These are phyloP conservation scores for Ophiosphaerella narmari DNA, from an alignment of 2,329 filamentous ascomycete genomes.

Conservation along the genomic window DNA sequence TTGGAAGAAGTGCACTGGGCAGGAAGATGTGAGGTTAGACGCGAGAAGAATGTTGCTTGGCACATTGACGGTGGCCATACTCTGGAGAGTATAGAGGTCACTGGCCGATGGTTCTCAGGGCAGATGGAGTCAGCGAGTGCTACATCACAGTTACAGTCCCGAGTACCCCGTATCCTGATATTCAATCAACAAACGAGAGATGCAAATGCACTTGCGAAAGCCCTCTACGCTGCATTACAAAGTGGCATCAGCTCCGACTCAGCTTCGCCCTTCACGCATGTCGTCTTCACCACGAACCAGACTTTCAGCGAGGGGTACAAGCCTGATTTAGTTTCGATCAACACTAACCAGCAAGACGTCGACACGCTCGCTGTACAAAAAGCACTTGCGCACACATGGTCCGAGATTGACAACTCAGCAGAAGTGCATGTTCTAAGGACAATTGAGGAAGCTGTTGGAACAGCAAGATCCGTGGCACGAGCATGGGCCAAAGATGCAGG, in stretches of 20 bases:
- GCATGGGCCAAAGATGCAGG: constrained; percentile 28
- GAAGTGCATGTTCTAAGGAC: constrained; percentile 64
- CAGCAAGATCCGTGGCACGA: constrained; percentile 53
- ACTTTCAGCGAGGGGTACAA: constrained; percentile 67
- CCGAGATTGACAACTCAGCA: constrained; percentile 44
- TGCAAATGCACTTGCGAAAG: constrained; percentile 66
- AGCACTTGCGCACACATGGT: constrained; percentile 65
- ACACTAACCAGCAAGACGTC: constrained; percentile 63
- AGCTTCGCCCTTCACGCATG: constrained; percentile 66
- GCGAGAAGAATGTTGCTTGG: constrained; percentile 65
- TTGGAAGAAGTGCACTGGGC: constrained; percentile 70
- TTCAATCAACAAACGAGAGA: constrained; percentile 95
- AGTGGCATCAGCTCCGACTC: constrained; percentile 29
- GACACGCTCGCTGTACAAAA: constrained; percentile 68
- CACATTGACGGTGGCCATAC: constrained; percentile 89
- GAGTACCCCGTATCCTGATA: constrained; percentile 64
- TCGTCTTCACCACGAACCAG: constrained; percentile 80
- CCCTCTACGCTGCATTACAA: constrained; percentile 63
- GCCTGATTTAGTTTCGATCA: constrained; percentile 67
- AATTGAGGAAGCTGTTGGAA: constrained; percentile 70
- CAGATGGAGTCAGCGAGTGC: constrained; percentile 44
- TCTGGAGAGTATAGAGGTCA: constrained; percentile 76
- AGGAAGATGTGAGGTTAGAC: constrained; percentile 76
- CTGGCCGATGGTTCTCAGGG: constrained; percentile 74
- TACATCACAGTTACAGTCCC: constrained; percentile 21